phyloP scores from a whole-genome alignment of 1,139 yeast species.

The Geotrichum phurueaensis region DNA sequence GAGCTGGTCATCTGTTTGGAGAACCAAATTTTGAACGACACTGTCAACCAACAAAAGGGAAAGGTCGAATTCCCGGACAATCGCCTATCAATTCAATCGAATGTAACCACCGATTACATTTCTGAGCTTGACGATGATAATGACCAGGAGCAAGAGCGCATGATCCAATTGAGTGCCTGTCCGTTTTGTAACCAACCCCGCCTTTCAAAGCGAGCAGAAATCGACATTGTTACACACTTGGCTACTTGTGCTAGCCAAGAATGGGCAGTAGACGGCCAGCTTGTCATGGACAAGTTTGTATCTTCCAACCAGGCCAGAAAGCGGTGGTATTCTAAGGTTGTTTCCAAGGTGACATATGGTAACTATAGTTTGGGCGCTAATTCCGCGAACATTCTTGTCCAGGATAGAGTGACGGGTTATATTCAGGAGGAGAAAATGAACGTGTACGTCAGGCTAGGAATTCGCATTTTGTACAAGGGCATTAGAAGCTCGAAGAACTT shows the following conservation, averaged over 20 bases:
- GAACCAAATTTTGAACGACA: constrained; percentile 32
- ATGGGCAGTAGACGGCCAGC: constrained; percentile 63
- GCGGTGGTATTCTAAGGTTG: constrained; percentile 79
- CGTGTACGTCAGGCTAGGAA: constrained; percentile 80
- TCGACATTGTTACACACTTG: constrained; percentile 75
- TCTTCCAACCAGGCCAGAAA: constrained; percentile 78
- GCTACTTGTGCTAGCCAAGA: constrained; percentile 80
- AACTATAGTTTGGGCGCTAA: constrained; percentile 81
- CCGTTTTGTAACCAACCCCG: constrained; percentile 70
- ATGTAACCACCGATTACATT: constrained; percentile 8
- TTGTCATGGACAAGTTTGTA: constrained; percentile 65
- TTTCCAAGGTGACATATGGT: constrained; percentile 83
- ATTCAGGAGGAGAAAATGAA: constrained; percentile 91
- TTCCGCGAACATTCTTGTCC: constrained; percentile 90
- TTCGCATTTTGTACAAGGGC: constrained; percentile 75
- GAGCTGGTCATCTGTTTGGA: constrained; percentile 58
- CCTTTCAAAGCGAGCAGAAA: constrained; percentile 49
- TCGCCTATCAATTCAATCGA: background rate
- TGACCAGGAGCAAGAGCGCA: constrained; percentile 32
- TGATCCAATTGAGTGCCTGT: constrained; percentile 60
- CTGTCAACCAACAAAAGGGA: constrained; percentile 21
- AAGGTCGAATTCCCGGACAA: background rate
- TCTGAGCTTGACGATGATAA: constrained; percentile 7
- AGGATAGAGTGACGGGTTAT: constrained; percentile 82
- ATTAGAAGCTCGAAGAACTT: constrained; percentile 43